Evolutionary conservation across 106 monocot genomes (phyloP).

Genomic region (Dactylorhiza incarnata): DNA sequence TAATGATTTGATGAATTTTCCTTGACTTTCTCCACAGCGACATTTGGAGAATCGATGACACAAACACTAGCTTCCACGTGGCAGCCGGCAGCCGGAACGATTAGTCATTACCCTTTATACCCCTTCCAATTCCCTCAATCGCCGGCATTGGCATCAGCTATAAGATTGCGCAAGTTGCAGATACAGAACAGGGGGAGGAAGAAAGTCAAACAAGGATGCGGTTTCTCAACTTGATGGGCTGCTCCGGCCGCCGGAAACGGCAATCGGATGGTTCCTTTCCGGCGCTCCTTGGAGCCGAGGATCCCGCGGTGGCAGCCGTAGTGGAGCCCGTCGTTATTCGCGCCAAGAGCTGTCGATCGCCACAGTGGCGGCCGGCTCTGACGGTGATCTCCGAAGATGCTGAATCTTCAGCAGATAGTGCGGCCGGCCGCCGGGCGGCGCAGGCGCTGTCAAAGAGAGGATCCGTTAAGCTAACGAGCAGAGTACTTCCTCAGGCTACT

Average conservation of each 20-base stretch:
- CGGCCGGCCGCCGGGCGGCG: neutral
- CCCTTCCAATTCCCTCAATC: neutral
- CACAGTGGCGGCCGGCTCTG: conserved; percentile 5
- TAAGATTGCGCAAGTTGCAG: neutral
- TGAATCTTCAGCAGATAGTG: neutral
- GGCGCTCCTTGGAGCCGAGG: neutral
- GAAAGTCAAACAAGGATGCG: neutral
- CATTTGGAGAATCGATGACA: too few species aligned
- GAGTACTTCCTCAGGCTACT: neutral
- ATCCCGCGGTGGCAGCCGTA: neutral
- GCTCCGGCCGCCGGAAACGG: neutral
- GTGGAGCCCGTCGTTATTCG: neutral
- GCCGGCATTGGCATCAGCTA: neutral
- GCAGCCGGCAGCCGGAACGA: neutral
- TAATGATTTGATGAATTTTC: too few species aligned
- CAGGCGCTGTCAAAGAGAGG: neutral
- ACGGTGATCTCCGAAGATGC: neutral
- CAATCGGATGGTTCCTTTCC: neutral
- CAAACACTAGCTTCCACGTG: too few species aligned
- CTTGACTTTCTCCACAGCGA: too few species aligned
- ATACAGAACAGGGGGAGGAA: too few species aligned
- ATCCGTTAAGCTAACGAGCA: neutral
- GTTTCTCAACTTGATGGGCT: neutral
- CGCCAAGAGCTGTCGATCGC: neutral
- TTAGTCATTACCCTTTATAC: neutral